Evolutionary conservation across 306 rosid genomes (phyloP).

Genomic region (Hylodesmum podocarpum): DNA sequence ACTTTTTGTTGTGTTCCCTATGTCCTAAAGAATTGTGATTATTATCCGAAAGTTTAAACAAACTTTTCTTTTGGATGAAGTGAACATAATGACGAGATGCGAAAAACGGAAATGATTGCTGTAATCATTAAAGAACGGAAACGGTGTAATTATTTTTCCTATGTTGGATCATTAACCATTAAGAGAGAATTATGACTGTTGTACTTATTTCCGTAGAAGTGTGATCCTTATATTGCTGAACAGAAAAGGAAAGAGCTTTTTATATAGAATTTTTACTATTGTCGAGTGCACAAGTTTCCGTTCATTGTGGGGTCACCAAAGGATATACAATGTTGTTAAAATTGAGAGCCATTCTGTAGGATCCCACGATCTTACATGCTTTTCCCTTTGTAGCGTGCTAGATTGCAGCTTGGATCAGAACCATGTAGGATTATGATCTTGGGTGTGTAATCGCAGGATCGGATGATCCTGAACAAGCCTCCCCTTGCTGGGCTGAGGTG

Average conservation of each 20-base stretch:
- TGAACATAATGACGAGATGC: conserved; percentile 4
- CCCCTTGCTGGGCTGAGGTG: too few relatives aligned
- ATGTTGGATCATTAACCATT: not conserved
- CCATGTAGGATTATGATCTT: too few relatives aligned
- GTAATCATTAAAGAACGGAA: not conserved
- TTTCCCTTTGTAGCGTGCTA: too few relatives aligned
- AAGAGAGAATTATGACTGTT: not conserved
- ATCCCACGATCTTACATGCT: too few relatives aligned
- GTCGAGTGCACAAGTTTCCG: not conserved
- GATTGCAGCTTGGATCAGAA: too few relatives aligned
- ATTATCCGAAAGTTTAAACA: not conserved
- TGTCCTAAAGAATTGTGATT: not conserved
- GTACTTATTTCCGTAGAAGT: not conserved
- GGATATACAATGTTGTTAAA: too few relatives aligned
- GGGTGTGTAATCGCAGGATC: too few relatives aligned
- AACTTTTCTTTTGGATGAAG: not conserved
- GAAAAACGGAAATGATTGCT: not conserved
- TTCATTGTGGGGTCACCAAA: too few relatives aligned
- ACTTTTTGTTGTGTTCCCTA: not conserved
- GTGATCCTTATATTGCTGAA: not conserved
- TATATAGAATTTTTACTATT: not conserved
- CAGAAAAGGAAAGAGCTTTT: not conserved
- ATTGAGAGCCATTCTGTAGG: too few relatives aligned
- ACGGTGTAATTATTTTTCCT: not conserved
- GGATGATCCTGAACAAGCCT: too few relatives aligned